These are phyloP conservation scores for Rhizopus delemar DNA, from an alignment of 371 early-diverging fungal species.

Conservation along the genomic window DNA sequence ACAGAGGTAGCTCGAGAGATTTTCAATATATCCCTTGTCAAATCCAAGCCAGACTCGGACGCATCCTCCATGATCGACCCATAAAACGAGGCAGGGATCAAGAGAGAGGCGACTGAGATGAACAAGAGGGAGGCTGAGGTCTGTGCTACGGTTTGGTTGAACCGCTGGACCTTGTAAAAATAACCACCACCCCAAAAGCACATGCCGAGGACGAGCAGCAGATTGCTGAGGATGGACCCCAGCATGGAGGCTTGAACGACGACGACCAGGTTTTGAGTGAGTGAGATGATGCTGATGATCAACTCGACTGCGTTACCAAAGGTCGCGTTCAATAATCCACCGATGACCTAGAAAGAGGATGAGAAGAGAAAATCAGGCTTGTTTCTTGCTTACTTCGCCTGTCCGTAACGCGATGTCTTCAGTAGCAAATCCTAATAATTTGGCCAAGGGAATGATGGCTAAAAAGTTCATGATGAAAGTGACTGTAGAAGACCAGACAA, in stretches of 20 bases:
- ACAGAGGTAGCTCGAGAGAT: conserved; percentile 75
- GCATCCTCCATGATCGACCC: conserved; percentile 32
- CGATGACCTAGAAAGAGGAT: conserved; percentile 59
- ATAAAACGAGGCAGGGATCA: conserved; percentile 81
- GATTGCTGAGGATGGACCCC: conserved; percentile 84
- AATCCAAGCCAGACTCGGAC: not conserved
- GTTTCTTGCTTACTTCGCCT: conserved; percentile 42
- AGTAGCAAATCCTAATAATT: conserved; percentile 56
- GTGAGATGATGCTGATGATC: conserved; percentile 76
- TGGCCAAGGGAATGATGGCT: conserved; percentile 87
- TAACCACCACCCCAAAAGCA: conserved; percentile 82
- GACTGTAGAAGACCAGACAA: conserved; percentile 63
- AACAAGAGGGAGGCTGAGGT: conserved; percentile 76
- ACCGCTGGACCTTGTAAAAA: conserved; percentile 66
- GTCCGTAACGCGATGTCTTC: conserved; percentile 71
- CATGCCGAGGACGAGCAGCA: conserved; percentile 75
- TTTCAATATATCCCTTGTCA: conserved; percentile 47
- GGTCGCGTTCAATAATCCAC: conserved; percentile 85
- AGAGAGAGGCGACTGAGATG: conserved; percentile 70
- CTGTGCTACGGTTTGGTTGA: conserved; percentile 78
- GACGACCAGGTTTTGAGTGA: conserved; percentile 68
- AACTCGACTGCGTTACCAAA: conserved; percentile 88
- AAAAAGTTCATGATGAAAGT: conserved; percentile 85
- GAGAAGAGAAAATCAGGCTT: not conserved
- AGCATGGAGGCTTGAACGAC: conserved; percentile 87